Percentiles rank a stretch among this genome's conserved stretches.
These are phyloP conservation scores for Dendrobium huoshanense DNA, from an alignment of 106 monocot species.

Conservation along the genomic window DNA sequence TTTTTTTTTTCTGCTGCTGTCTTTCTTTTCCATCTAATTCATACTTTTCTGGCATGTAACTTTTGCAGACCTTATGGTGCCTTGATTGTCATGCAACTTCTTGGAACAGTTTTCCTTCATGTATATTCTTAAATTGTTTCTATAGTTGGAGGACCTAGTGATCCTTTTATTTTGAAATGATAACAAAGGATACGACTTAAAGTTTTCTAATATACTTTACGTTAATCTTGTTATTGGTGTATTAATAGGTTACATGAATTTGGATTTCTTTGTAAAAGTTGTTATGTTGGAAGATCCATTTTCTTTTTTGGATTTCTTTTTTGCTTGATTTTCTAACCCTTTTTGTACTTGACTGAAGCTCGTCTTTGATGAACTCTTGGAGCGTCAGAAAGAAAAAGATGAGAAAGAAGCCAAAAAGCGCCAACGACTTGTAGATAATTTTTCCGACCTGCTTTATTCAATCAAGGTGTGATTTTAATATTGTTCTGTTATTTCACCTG, in stretches of 20 bases:
- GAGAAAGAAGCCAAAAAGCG: constrained; percentile 88
- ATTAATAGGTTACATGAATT: too few relatives aligned
- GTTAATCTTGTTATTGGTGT: neutral
- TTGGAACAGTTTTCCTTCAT: too few relatives aligned
- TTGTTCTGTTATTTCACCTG: neutral
- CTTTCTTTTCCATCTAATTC: too few relatives aligned
- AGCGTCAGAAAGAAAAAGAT: constrained; percentile 75
- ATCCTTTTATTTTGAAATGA: too few relatives aligned
- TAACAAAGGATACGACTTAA: neutral
- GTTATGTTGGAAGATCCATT: neutral
- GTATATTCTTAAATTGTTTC: too few relatives aligned
- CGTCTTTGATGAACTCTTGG: constrained; percentile 80
- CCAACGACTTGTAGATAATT: constrained; percentile 69
- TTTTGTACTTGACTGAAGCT: constrained; percentile 35
- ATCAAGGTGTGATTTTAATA: constrained; percentile 48
- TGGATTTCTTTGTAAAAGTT: neutral
- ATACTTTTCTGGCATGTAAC: too few relatives aligned
- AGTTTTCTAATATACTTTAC: neutral
- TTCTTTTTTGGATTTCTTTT: neutral
- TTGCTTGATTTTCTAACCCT: neutral
- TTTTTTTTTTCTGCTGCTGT: too few relatives aligned
- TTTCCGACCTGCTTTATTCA: constrained; percentile 68
- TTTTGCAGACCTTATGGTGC: too few relatives aligned
- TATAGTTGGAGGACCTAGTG: too few relatives aligned
- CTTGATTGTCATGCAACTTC: too few relatives aligned